phyloP scores from a whole-genome alignment of 768 basidiomycete genomes.

The Xanthoconium purpureum region DNA sequence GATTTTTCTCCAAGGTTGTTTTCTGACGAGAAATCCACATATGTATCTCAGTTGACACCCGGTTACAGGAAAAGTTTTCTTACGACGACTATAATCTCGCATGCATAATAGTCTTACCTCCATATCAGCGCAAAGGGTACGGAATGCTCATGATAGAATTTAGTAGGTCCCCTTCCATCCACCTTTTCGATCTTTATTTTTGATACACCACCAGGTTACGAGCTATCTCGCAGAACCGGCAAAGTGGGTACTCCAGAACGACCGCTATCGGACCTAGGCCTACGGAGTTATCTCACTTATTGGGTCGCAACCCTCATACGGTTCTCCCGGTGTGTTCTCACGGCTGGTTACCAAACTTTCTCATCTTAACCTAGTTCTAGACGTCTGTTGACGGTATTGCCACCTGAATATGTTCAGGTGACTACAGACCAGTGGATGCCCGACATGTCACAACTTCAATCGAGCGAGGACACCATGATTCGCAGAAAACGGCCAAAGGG shows the following conservation, averaged over 20 bases:
- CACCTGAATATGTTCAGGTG: slow-evolving; percentile 48
- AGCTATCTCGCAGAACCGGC: slow-evolving; percentile 75
- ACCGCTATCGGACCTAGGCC: slow-evolving; percentile 89
- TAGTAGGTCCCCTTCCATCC: slow-evolving; percentile 54
- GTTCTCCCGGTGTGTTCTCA: slow-evolving; percentile 63
- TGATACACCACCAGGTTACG: slow-evolving; percentile 64
- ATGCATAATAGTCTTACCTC: slow-evolving; percentile 93
- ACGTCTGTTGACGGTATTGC: slow-evolving; percentile 59
- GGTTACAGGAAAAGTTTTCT: slow-evolving; percentile 79
- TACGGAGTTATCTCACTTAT: slow-evolving; percentile 85
- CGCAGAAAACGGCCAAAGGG: slow-evolving; percentile 58
- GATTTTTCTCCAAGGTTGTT: slow-evolving; percentile 63
- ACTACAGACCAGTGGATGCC: slow-evolving; percentile 44
- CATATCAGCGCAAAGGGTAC: slow-evolving; percentile 84
- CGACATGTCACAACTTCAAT: slow-evolving; percentile 36
- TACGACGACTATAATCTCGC: slow-evolving; percentile 98
- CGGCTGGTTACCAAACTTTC: not conserved
- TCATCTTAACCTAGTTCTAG: slow-evolving; percentile 22
- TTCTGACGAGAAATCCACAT: not conserved
- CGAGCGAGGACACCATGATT: slow-evolving; percentile 30
- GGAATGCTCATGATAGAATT: slow-evolving; percentile 98
- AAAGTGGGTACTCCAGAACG: slow-evolving; percentile 92
- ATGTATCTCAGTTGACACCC: not conserved
- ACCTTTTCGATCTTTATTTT: not conserved
- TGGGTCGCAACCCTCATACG: slow-evolving; percentile 85